Evolutionary conservation across 306 rosid species (phyloP).

Genomic region (Canavalia gladiata): DNA sequence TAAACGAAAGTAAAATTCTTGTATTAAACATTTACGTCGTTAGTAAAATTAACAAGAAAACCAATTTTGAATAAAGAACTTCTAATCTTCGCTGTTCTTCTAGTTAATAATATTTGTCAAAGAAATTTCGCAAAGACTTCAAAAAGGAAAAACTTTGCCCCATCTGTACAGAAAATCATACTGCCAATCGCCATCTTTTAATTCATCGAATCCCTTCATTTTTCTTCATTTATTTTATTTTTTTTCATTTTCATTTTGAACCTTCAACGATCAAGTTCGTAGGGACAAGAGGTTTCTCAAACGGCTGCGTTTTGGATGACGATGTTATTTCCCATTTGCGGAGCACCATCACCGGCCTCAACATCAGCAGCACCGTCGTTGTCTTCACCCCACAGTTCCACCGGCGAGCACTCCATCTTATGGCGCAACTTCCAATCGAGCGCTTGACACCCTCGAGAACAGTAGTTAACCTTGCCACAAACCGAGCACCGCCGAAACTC

Average conservation of each 20-base stretch:
- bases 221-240: not conserved
- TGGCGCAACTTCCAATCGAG: slow-evolving; percentile 87
- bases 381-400: slow-evolving; percentile 46
- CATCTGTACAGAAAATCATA: slow-evolving; percentile 11
- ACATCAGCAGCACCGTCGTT: slow-evolving; percentile 35
- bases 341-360: slow-evolving; percentile 20
- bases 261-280: not conserved
- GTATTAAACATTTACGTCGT: not conserved
- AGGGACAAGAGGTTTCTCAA: not conserved
- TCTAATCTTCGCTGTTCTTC: not conserved
- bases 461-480: slow-evolving; percentile 82
- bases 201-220: not conserved
- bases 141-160: not conserved
- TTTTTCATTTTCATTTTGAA: not conserved
- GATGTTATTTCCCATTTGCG: not conserved
- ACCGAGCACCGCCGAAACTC: slow-evolving; percentile 92
- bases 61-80: not conserved
- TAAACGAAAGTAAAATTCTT: no score
- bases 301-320: slow-evolving; percentile 33
- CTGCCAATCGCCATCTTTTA: not conserved
- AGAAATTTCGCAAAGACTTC: not conserved
- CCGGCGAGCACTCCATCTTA: slow-evolving; percentile 64
- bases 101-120: not conserved
- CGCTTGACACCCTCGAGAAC: slow-evolving; percentile 93
- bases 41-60: not conserved